phyloP scores from a whole-genome alignment of 345 rosid species.

The Eucalyptus cloeziana region DNA sequence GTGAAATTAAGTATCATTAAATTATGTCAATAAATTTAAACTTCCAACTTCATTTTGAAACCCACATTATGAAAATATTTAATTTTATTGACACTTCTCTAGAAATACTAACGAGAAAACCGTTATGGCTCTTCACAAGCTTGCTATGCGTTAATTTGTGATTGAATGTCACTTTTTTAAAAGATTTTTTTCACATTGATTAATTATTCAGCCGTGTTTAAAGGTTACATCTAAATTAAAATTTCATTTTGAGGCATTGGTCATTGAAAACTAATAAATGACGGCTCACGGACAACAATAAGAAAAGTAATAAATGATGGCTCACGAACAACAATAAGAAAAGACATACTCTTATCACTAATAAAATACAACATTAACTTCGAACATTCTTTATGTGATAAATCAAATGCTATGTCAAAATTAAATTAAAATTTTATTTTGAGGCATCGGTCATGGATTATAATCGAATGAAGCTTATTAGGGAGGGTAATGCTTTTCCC shows the following conservation, averaged over 20 bases:
- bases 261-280: neutral
- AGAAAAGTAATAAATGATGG: neutral
- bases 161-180: neutral
- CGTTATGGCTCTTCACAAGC: no score
- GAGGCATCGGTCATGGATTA: neutral
- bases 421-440: neutral
- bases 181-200: no score
- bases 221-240: no score
- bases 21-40: neutral
- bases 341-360: neutral
- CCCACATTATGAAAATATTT: no score
- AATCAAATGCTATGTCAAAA: neutral
- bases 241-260: neutral
- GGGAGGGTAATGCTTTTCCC: neutral
- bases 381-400: neutral
- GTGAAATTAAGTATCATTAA: neutral
- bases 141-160: no score
- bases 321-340: neutral
- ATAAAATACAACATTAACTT: neutral
- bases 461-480: neutral
- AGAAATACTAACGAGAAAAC: neutral
- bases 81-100: neutral
- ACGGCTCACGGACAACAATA: neutral
- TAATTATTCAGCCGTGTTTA: no score
- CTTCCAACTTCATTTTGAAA: neutral